Percentiles rank a stretch among this genome's conserved stretches.
Conservation (phyloP, 2,329 filamentous ascomycete genomes). For the Teratosphaeria pseudoeucalypti region DNA sequence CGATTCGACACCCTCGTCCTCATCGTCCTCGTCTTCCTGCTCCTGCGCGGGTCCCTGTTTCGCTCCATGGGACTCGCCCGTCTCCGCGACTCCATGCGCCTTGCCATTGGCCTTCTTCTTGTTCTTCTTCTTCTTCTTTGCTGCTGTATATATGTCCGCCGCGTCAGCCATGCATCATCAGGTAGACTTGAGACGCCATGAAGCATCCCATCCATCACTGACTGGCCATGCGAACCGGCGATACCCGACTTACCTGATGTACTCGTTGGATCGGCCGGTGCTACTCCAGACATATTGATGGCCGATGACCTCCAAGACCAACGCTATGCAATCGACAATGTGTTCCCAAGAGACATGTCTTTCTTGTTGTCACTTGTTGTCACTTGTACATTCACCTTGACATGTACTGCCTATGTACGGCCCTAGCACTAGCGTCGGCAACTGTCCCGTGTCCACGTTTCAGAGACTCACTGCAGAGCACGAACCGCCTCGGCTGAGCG, state of each 20-base stretch:
- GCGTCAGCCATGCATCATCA: conserved; percentile 8
- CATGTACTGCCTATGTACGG: background rate
- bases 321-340: background rate
- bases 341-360: background rate
- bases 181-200: background rate
- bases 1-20: conserved; percentile 23
- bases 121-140: conserved; percentile 45
- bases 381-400: background rate
- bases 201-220: background rate
- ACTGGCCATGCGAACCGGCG: background rate
- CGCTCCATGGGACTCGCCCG: conserved; percentile 23
- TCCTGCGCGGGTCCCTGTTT: conserved; percentile 28
- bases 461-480: background rate
- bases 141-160: conserved; percentile 5
- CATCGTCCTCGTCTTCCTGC: conserved; percentile 31
- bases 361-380: background rate
- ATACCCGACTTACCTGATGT: conserved; percentile 9
- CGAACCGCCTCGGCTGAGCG: background rate
- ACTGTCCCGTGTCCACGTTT: background rate
- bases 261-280: conserved; percentile 6
- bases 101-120: conserved; percentile 45
- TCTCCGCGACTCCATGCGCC: conserved; percentile 29
- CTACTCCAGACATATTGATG: conserved; percentile 7
- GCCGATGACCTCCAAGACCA: background rate
- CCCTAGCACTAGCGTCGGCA: conserved; percentile 1